Conservation (phyloP, 345 rosid genomes). For the Eucalyptus marginata region DNA sequence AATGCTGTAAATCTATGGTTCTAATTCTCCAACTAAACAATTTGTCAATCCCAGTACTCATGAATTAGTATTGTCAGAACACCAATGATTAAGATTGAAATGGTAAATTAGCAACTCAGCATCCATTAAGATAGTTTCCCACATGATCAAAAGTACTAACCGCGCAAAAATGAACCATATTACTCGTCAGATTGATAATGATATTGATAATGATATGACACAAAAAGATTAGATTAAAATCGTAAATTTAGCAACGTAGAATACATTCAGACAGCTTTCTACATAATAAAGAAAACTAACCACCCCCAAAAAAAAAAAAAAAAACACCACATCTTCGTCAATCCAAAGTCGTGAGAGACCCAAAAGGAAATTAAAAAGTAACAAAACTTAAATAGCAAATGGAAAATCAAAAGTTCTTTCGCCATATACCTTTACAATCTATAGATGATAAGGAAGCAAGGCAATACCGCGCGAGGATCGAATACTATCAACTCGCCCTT, state of each 20-base stretch:
- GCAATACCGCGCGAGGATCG: slow-evolving; percentile 82
- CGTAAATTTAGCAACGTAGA: neutral
- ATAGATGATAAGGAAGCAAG: slow-evolving; percentile 92
- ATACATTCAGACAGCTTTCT: neutral
- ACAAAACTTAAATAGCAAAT: neutral
- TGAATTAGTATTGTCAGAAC: neutral
- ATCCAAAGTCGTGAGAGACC: neutral
- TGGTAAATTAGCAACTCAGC: neutral
- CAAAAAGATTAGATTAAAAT: neutral
- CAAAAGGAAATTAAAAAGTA: neutral
- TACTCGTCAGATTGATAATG: neutral
- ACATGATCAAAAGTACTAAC: neutral
- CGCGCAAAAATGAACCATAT: neutral
- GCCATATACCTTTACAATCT: slow-evolving; percentile 41
- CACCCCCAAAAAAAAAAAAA: neutral
- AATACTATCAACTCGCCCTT: slow-evolving; percentile 81
- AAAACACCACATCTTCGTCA: neutral
- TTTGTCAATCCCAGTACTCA: neutral
- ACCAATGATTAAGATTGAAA: neutral
- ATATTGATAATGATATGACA: neutral
- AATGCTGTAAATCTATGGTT: neutral
- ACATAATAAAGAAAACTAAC: neutral
- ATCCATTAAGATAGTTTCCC: neutral
- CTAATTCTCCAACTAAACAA: neutral
- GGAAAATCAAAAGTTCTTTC: neutral